phyloP scores from a whole-genome alignment of 306 rosid genomes.

The Comarum palustre region DNA sequence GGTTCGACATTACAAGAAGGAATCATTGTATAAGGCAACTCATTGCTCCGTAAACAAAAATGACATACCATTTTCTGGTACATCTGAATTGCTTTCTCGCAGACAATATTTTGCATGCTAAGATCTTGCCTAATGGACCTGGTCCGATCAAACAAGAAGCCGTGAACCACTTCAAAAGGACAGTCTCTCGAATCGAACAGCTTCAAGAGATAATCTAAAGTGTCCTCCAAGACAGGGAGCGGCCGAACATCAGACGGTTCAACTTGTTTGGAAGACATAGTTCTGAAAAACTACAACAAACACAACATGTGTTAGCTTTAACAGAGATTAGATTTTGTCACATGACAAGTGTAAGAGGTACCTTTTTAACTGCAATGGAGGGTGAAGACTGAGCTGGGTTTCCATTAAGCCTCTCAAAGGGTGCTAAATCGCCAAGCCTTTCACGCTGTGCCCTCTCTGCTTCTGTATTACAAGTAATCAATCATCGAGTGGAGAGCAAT shows the following conservation, averaged over 20 bases:
- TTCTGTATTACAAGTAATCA: slow-evolving; percentile 33
- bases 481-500: not conserved
- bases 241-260: slow-evolving; percentile 79
- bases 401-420: slow-evolving; percentile 78
- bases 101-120: slow-evolving; percentile 68
- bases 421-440: slow-evolving; percentile 74
- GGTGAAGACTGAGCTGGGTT: slow-evolving; percentile 66
- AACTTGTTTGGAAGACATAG: slow-evolving; percentile 52
- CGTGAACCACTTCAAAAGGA: slow-evolving; percentile 77
- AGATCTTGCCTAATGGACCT: slow-evolving; percentile 94
- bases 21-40: no score
- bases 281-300: slow-evolving; percentile 61
- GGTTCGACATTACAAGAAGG: not conserved
- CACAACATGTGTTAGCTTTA: no score
- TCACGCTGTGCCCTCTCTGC: slow-evolving; percentile 81
- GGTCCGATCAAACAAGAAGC: slow-evolving; percentile 83
- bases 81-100: slow-evolving; percentile 55
- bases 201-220: slow-evolving; percentile 56
- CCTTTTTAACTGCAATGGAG: slow-evolving; percentile 80
- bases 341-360: slow-evolving; percentile 9
- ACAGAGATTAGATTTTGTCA: not conserved
- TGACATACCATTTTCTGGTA: slow-evolving; percentile 68
- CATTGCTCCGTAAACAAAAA: no score
- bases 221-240: slow-evolving; percentile 64
- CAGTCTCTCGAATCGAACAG: slow-evolving; percentile 54